These are phyloP conservation scores for Agrostemma githago DNA, from an alignment of 148 eudicot species.

Conservation along the genomic window DNA sequence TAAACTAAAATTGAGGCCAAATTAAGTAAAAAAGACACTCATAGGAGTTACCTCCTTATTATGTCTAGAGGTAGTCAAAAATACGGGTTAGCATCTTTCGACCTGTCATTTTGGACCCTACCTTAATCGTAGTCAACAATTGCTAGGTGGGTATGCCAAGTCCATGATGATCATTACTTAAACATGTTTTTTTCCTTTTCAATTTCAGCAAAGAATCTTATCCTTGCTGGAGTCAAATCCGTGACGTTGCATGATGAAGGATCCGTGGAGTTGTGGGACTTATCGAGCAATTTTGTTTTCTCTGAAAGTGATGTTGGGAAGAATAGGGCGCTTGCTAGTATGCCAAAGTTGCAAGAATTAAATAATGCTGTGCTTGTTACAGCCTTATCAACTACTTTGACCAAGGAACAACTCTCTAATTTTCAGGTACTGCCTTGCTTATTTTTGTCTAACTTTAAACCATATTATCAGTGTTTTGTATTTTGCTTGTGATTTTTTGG, in stretches of 20 bases:
- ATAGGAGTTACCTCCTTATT: too few species aligned
- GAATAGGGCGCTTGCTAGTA: conserved; percentile 63
- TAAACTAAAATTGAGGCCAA: too few species aligned
- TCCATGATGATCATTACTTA: background rate
- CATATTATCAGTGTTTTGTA: background rate
- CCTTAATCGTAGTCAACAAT: too few species aligned
- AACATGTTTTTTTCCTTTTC: background rate
- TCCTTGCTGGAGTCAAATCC: conserved; percentile 74
- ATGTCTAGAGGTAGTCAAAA: too few species aligned
- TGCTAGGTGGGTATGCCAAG: background rate
- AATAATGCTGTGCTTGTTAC: conserved; percentile 69
- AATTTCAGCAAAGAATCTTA: conserved; percentile 59
- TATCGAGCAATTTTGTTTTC: conserved; percentile 65
- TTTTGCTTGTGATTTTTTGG: background rate
- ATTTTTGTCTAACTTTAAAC: background rate
- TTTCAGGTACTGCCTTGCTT: conserved; percentile 45
- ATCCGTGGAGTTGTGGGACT: conserved; percentile 58
- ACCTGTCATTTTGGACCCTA: too few species aligned
- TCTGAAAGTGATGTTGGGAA: conserved; percentile 62
- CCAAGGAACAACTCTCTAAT: conserved; percentile 50
- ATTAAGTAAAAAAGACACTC: too few species aligned
- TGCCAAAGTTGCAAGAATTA: conserved; percentile 64
- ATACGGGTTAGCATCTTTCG: too few species aligned
- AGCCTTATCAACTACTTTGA: conserved; percentile 35
- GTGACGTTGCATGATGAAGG: conserved; percentile 71